phyloP scores from a whole-genome alignment of 75 land plant genomes.

The Pseudotsuga menziesii region DNA sequence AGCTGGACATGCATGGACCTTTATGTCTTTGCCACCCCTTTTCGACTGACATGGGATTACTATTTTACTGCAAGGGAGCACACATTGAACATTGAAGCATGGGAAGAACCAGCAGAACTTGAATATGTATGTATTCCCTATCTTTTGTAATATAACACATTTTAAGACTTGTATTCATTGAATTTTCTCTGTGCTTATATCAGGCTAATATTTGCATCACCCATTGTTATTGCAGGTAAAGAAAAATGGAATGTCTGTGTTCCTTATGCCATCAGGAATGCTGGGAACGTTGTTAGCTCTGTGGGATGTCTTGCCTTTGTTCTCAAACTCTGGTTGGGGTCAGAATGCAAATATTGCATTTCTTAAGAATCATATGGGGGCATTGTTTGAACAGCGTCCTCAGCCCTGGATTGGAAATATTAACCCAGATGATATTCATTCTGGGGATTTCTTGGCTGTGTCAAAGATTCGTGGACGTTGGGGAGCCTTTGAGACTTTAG shows the following conservation, averaged over 20 bases:
- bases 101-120: conserved; percentile 36
- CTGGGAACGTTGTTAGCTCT: conserved; percentile 71
- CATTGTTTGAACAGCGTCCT: conserved; percentile 46
- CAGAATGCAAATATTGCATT: conserved; percentile 70
- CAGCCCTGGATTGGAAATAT: conserved; percentile 40
- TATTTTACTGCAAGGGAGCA: conserved; percentile 59
- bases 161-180: background rate
- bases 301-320: conserved; percentile 82
- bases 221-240: conserved; percentile 62
- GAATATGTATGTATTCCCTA: conserved; percentile 30
- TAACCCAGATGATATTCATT: conserved; percentile 52
- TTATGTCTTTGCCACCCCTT: conserved; percentile 77
- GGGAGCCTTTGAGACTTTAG: conserved; percentile 74
- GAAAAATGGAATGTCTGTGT: conserved; percentile 77
- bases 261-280: conserved; percentile 92
- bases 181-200: background rate
- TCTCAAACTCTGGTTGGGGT: conserved; percentile 85
- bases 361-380: conserved; percentile 83
- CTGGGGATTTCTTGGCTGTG: conserved; percentile 63
- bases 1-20: conserved; percentile 87
- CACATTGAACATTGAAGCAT: conserved; percentile 40
- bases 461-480: conserved; percentile 71
- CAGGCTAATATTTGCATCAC: background rate
- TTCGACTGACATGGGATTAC: conserved; percentile 71
- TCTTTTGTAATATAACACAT: no score